phyloP scores from a whole-genome alignment of 108 stramenopile genomes.

The Nitzschia sp. region DNA sequence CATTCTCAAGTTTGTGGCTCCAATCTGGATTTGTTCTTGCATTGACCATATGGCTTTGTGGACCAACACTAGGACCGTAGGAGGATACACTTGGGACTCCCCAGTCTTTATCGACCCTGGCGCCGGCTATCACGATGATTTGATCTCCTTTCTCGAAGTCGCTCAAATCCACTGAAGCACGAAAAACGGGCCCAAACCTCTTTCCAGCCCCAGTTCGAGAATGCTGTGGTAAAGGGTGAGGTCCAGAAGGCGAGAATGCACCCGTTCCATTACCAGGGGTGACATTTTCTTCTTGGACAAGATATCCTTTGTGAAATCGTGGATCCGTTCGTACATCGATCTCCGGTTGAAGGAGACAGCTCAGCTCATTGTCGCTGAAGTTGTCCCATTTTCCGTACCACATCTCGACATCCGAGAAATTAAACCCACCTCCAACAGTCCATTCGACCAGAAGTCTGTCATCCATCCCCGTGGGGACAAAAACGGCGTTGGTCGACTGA shows the following conservation, averaged over 20 bases:
- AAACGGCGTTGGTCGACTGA: neutral
- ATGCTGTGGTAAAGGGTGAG: slow-evolving; percentile 13
- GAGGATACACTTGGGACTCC: neutral
- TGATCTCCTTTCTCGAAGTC: slow-evolving; percentile 42
- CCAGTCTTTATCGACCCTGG: slow-evolving; percentile 68
- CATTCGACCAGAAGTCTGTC: slow-evolving; percentile 30
- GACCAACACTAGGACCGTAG: slow-evolving; percentile 5
- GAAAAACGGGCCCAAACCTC: slow-evolving; percentile 48
- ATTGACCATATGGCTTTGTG: slow-evolving; percentile 86
- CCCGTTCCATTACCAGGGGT: neutral
- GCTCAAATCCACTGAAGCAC: slow-evolving; percentile 51
- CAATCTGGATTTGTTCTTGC: slow-evolving; percentile 83
- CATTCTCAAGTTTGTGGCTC: slow-evolving; percentile 37
- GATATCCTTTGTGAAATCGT: slow-evolving; percentile 2
- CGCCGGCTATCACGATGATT: slow-evolving; percentile 50
- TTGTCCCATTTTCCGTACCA: slow-evolving; percentile 57
- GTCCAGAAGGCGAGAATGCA: slow-evolving; percentile 20
- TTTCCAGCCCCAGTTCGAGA: neutral
- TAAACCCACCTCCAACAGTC: slow-evolving; percentile 78
- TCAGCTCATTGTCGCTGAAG: slow-evolving; percentile 34
- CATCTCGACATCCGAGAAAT: slow-evolving; percentile 59
- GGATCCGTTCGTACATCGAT: slow-evolving; percentile 24
- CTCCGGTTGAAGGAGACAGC: slow-evolving; percentile 47
- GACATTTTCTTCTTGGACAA: neutral
- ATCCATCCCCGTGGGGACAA: neutral